phyloP scores from a whole-genome alignment of 768 basidiomycete species.

The Cystofilobasidium ferigula region DNA sequence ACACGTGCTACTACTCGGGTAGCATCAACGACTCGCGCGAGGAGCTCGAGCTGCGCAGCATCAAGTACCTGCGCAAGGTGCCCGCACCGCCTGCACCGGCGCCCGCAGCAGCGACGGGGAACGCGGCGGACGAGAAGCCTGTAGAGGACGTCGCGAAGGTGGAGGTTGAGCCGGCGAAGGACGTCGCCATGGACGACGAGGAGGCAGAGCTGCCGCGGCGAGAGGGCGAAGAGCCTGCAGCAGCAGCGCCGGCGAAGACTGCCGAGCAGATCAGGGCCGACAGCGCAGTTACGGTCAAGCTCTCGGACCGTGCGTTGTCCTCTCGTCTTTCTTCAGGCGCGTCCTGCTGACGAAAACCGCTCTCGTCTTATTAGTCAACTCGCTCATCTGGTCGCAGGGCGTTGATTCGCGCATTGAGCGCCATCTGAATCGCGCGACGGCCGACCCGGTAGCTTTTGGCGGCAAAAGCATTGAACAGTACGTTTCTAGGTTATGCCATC shows the following conservation, averaged over 20 bases:
- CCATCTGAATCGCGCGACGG: conserved; percentile 55
- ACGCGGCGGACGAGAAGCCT: conserved; percentile 42
- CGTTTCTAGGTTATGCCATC: conserved; percentile 32
- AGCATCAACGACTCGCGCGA: conserved; percentile 85
- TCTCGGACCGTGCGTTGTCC: conserved; percentile 14
- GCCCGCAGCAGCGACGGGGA: not conserved
- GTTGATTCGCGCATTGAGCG: conserved; percentile 77
- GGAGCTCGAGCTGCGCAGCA: conserved; percentile 87
- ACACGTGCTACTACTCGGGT: conserved; percentile 97
- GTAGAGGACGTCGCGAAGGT: conserved; percentile 30
- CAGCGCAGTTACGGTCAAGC: not conserved
- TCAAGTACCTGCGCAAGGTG: conserved; percentile 62
- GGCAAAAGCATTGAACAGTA: conserved; percentile 86
- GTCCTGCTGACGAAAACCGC: not conserved
- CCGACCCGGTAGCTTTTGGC: conserved; percentile 78
- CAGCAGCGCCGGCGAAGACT: not conserved
- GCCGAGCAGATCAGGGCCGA: conserved; percentile 4
- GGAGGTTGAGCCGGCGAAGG: not conserved
- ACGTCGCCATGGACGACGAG: not conserved
- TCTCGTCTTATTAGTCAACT: conserved; percentile 2
- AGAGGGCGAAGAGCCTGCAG: not conserved
- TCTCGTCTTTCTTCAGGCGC: not conserved
- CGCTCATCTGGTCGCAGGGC: conserved; percentile 59
- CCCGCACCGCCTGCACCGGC: conserved; percentile 38
- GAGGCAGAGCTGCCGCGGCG: not conserved